Conservation (phyloP, 805 yeast genomes). For the Lipomyces chichibuensis region DNA sequence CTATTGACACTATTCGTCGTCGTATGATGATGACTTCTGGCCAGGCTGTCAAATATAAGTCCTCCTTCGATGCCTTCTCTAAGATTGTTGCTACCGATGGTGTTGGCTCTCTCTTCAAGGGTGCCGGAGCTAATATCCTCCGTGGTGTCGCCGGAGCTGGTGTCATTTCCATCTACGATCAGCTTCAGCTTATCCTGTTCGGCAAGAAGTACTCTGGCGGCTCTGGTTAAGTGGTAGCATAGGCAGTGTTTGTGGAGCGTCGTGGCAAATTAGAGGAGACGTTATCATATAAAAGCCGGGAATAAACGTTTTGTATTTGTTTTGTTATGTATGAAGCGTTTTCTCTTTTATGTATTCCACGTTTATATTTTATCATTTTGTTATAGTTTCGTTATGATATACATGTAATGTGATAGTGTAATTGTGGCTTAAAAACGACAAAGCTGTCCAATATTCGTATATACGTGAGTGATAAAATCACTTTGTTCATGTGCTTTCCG, state of each 20-base stretch:
- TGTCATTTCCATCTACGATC: constrained; percentile 97
- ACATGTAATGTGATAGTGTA: background rate
- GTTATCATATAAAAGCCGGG: constrained; percentile 1
- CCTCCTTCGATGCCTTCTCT: constrained; percentile 91
- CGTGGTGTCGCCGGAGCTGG: constrained; percentile 99
- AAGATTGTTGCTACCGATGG: constrained; percentile 96
- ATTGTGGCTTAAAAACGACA: background rate
- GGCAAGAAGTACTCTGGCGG: constrained; percentile 83
- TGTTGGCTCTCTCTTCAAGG: constrained; percentile 90
- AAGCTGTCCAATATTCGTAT: background rate
- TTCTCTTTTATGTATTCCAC: background rate
- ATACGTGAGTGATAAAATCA: background rate
- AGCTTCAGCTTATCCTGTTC: constrained; percentile 89
- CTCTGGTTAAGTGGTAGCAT: constrained; percentile 28
- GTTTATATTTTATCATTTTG: background rate
- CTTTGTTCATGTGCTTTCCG: too few relatives aligned
- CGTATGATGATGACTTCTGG: constrained; percentile 99
- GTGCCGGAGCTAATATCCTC: constrained; percentile 99
- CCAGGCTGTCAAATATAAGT: constrained; percentile 94
- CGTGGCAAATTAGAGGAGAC: background rate
- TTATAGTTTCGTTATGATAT: constrained; percentile 1
- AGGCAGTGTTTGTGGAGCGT: background rate
- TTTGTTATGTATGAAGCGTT: background rate
- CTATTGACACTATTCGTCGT: constrained; percentile 99
- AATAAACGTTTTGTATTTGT: constrained; percentile 1